Base-by-base conservation (phyloP, 495 filamentous ascomycete genomes). In the Peziza echinospora region DNA sequence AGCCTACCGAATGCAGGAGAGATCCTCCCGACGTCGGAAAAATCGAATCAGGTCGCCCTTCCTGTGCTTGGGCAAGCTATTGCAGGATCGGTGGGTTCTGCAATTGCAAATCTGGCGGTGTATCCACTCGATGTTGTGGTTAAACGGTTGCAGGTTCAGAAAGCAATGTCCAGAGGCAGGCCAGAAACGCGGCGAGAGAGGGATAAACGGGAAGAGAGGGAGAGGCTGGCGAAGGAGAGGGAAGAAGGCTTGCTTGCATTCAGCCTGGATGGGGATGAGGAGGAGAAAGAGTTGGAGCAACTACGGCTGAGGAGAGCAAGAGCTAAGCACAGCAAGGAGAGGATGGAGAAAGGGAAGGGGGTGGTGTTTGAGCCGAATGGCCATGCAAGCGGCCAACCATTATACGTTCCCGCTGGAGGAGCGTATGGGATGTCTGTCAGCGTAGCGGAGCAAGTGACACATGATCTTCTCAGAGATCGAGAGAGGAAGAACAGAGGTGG, bases 81-180 rank as follows among this genome's bases (percentile, higher is more conserved):
- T 19, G 80, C 84, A 16, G 85, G 85, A 43, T 75, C 82, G 23
- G 67, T 75, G 11, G 85, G 84, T 13, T 78, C 82, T 2, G 77
- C 82, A 9, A 71, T 91, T 44, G 84, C 84, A 2, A 86, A 84
- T 55, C 62, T 86, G 43, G 62, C 75, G 39, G 75, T 79, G 8
- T 92, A 93, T 59, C 86, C 87, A 2, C 71, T 93, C 21, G 80
- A 80, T 56, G 70, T 92, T n/a, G 76, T 86, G 47, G 77, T 84
- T 49, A 83, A 84, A 13, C 72, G 84, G 10, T 71, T 93, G 4
- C 84, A 93, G 62, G 81, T 82, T 10, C 84, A 92, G 60, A 70
- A 72, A 19, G 41, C 41, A 34, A 75, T 74, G 48, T 64, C 76
- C 21, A 67, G 62, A 3, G 59, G 60, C 1, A 62, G 70, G 21